Evolutionary conservation across 306 rosid species (phyloP), one percentile per base, ranked within the genome.

Genomic region (Malus orientalis): DNA sequence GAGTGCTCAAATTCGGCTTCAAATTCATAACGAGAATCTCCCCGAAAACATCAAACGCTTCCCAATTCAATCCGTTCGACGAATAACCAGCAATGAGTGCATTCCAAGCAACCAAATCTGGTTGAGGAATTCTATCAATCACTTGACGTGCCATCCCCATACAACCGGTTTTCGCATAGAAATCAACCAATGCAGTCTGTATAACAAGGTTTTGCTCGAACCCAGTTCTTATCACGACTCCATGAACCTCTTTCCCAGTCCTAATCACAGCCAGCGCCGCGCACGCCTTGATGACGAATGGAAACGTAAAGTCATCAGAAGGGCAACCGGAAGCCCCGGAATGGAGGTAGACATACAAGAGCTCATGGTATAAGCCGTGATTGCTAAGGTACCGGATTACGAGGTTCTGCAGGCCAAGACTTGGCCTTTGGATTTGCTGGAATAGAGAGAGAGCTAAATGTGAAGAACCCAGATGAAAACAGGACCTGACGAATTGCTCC

Each of bases 1-100:
- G 61, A 61, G 87, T 84, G 33, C 87, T 84, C 67, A 73, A 47
- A 61, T 80, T 76, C 4, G 84, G 84, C 87, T 68, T 80, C 79
- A 80, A 67, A 67, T 67, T 81, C 75, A 15, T 61, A 61, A 22
- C 16, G 30, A 45, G 45, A 83, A 71, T 44, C 65, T 78, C 20
- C 30, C 58, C 44, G 58, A 80, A 83, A 67, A 59, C 74, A 19
- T 53, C 81, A 3, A 71, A 69, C 0, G 87, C 87, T 40, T 73
- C 87, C 76, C 38, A 23, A 61, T 76, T 81, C 42, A 67, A 64
- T 12, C 84, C 87, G 69, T 84, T 84, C 8, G 4, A 63, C 42
- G 82, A 76, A 76, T n/a, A 84, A 38, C 84, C 84, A 10, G 81
- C 71, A 11, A 84, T 80, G 68, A 84, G 67, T 3, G 82, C 77